Conservation (phyloP, 2,329 filamentous ascomycete genomes). For the Aspergillus hiratsukae region DNA sequence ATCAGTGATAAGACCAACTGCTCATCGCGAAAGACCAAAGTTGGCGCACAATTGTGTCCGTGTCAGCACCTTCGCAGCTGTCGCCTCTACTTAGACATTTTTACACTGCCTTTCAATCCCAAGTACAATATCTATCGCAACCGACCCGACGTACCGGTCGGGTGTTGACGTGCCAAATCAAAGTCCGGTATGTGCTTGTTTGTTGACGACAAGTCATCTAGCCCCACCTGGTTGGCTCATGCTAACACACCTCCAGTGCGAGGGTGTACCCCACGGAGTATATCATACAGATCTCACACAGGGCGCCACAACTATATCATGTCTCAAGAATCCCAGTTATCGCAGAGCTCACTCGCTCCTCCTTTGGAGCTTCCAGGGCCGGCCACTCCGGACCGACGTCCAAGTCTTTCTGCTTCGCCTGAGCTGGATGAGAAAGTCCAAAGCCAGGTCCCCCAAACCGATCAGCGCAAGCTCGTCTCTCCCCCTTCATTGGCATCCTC, state of each 20-base stretch:
- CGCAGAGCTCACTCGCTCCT: conserved; percentile 34
- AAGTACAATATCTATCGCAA: conserved; percentile 5
- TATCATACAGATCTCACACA: conserved; percentile 8
- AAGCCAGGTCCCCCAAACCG: conserved; percentile 30
- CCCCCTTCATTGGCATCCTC: conserved; percentile 46
- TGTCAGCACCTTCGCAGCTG: not conserved
- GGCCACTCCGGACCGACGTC: conserved; percentile 29
- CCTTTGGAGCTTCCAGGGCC: conserved; percentile 36
- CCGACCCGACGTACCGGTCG: not conserved
- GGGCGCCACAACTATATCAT: conserved; percentile 19
- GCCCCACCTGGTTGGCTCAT: conserved; percentile 4
- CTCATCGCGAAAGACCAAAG: not conserved
- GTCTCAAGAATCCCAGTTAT: conserved; percentile 28
- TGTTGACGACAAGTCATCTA: not conserved
- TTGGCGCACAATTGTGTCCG: not conserved
- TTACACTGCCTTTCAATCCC: not conserved
- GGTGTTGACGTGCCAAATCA: not conserved
- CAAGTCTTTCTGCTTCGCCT: conserved; percentile 34
- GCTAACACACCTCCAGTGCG: conserved; percentile 19
- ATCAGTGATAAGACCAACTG: conserved; percentile 22
- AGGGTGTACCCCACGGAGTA: conserved; percentile 18
- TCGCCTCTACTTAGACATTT: not conserved
- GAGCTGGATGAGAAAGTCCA: conserved; percentile 28
- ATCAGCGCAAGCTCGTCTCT: conserved; percentile 33
- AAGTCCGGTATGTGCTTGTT: not conserved